Conservation (phyloP, 495 filamentous ascomycete genomes). For the Viridothelium virens region DNA sequence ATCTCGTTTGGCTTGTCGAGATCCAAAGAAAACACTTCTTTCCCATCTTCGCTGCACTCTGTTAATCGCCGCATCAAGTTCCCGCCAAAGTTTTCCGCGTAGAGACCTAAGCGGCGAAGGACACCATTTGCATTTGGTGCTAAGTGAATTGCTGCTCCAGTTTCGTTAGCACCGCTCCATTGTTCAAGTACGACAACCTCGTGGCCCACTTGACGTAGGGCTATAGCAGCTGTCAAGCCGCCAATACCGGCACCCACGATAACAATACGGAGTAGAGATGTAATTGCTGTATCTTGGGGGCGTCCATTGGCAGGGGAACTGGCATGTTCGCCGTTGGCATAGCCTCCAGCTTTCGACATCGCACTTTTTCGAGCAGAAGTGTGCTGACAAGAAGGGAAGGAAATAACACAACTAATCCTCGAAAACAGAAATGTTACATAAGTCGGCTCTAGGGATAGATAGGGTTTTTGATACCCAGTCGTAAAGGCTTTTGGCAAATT, state of each 20-base stretch:
- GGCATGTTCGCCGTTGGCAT: background rate
- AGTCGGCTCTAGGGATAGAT: background rate
- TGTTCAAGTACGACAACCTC: conserved; percentile 35
- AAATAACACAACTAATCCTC: background rate
- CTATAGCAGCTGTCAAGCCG: conserved; percentile 48
- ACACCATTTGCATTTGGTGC: conserved; percentile 25
- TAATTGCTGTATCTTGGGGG: background rate
- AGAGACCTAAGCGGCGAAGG: conserved; percentile 19
- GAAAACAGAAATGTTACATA: background rate
- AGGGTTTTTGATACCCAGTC: background rate
- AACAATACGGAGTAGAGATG: conserved; percentile 25
- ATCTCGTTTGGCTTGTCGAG: conserved; percentile 18
- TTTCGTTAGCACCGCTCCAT: conserved; percentile 22
- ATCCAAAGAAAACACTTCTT: conserved; percentile 15
- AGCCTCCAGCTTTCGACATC: background rate
- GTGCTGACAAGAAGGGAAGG: background rate
- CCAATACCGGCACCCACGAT: conserved; percentile 54
- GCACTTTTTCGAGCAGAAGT: background rate
- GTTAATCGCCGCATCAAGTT: conserved; percentile 21
- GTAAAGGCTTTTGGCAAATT: background rate
- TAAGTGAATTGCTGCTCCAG: conserved; percentile 26
- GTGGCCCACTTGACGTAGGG: conserved; percentile 47
- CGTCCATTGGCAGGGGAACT: background rate
- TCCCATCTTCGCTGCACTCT: conserved; percentile 25
- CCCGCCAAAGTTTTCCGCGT: conserved; percentile 16